A percentile compares a stretch with the other conserved stretches of the same genome.
phyloP scores from a whole-genome alignment of 257 asterid species.

The Penstemon barbatus region DNA sequence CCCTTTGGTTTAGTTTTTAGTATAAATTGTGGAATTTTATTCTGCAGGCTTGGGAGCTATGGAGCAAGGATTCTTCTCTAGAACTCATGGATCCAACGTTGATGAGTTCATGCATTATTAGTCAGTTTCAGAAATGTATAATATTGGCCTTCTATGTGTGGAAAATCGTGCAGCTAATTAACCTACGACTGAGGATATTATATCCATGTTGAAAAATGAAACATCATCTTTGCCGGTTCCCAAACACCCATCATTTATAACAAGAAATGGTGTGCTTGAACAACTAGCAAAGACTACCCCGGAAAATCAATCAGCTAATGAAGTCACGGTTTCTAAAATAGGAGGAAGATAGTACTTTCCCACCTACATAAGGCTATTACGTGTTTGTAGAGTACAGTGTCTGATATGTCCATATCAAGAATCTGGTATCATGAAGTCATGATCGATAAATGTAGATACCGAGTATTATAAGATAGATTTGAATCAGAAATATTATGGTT shows the following conservation, averaged over 20 bases:
- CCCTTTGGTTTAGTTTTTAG: not conserved
- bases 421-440: too few relatives aligned
- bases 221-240: slow-evolving; percentile 35
- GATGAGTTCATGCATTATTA: slow-evolving; percentile 32
- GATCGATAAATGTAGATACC: too few relatives aligned
- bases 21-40: not conserved
- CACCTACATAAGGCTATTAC: too few relatives aligned
- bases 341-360: slow-evolving; percentile 15
- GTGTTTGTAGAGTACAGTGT: too few relatives aligned
- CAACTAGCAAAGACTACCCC: not conserved
- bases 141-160: slow-evolving; percentile 54
- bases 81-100: slow-evolving; percentile 48
- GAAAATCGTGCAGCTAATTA: slow-evolving; percentile 48
- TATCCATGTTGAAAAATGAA: slow-evolving; percentile 49
- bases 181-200: slow-evolving; percentile 49
- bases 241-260: slow-evolving; percentile 45
- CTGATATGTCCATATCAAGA: too few relatives aligned
- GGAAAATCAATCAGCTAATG: slow-evolving; percentile 27
- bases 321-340: slow-evolving; percentile 35
- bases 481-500: too few relatives aligned
- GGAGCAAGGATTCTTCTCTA: slow-evolving; percentile 39
- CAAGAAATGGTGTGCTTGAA: slow-evolving; percentile 29
- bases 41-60: slow-evolving; percentile 62
- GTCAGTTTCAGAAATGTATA: slow-evolving; percentile 42
- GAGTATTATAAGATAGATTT: too few relatives aligned